Evolutionary conservation across 495 filamentous ascomycete species (phyloP), one percentile per base, ranked within the genome.

Genomic region (Podospora anserina): DNA sequence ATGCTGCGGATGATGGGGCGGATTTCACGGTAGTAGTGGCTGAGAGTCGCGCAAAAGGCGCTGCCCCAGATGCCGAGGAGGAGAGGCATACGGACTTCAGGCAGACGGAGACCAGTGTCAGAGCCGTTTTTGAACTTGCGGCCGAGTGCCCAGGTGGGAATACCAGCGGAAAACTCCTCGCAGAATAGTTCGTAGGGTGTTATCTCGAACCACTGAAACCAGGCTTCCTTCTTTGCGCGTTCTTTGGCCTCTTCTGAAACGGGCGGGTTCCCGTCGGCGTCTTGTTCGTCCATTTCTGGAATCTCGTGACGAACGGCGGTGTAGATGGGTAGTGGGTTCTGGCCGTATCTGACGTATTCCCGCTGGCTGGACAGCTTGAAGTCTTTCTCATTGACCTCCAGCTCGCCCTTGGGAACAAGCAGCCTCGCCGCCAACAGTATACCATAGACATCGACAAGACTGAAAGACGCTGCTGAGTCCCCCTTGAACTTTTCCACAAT

Each of bases 201-300:
- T 67, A 94, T 88, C 70, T 99, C 95, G 71, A 97, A 98, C 95
- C 95, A 99, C 73, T 99, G 94, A 71, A 99, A 99, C 92, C 93
- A 99, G 2, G 91, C 84, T 75, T 95, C 88, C 63, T 83, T 85
- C 71, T 86, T 88, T 2, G 92, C 89, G 63, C 87, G 84, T 65
- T 85, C 85, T 71, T 90, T 89, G 0, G 78, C 81, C 56, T 78
- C 79, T 64, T 89, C 82, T 0, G 80, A 73, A 2, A 76, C 63
- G 23, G 78, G 71, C 2, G 76, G 70, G 26, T 82, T 79, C 44
- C 86, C 84, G 26, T 79, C 81, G 18, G 75, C 81, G 4, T 72
- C 79, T n/a, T 80, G 66, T 0, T 79, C 71, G 19, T 82, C 78
- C 44, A 86, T 76, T 15, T 89, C 77, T 0, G 95, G 95, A n/a